Base-by-base conservation (phyloP, 192 early-diverging fungal species). In the Funneliformis mosseae region DNA sequence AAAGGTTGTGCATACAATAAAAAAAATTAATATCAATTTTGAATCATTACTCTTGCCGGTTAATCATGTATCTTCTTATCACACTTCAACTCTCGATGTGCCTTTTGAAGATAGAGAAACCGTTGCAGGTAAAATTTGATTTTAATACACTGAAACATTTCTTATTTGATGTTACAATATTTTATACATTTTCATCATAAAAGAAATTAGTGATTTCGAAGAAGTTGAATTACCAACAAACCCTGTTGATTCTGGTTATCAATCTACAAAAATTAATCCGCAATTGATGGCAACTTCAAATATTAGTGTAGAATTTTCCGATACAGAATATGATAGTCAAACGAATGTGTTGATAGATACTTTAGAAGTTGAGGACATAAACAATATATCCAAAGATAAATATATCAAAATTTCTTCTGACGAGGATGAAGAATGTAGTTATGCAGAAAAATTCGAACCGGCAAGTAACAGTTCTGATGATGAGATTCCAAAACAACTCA, bases 381-480 rank as follows among this genome's bases (percentile, higher is more conserved):
- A 1, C 3, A 10, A 55, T 25, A 25, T 50, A 18, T 55, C 27
- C 0, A 10, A 23, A 6, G 59, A 76, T 0, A 42, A 25, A 59
- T 27, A 67, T 67, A 38, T 33, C 16, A 27, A 67, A 67, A 74
- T 50, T 14, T 74, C 50, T 12, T 55, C 48, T 43, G 84, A 82
- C 42, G 76, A 70, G 8, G 78, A 76, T 66, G 25, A 42, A 9
- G 81, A 55, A 38, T 83, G 76, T 6, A 78, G 82, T 12, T 70
- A 76, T 23, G 82, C 60, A 9, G 77, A 81, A 1, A 82, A 77
- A 10, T 72, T 79, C 0, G 73, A 84, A 16, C 77, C 82, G 18
- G 48, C 46, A 27, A 84, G 82, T 38, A 61, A 81, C 23, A 86
- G 88, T 43, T 88, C 89, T 39, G 86, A 82, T 43, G 83, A 89